Evolutionary conservation across 257 asterid genomes (phyloP), one percentile per base, ranked within the genome.

Genomic region (Cordia subcordata): DNA sequence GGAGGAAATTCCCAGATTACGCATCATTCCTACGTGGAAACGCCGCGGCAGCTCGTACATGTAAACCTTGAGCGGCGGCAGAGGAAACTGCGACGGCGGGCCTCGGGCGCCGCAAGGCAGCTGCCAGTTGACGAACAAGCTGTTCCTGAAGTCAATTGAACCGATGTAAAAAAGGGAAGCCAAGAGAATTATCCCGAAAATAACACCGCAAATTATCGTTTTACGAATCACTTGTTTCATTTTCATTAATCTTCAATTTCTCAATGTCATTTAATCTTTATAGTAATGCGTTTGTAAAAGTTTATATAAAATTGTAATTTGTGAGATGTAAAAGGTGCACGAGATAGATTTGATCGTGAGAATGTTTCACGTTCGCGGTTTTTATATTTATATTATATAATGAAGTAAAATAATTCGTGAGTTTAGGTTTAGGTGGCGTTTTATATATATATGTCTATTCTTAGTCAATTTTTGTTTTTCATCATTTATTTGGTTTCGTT

Each of bases 11-110:
- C 13, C 14, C 22, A 38, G 18, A 14, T 64, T 64, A 32, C 42
- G 42, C 58, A 79, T 54, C 75, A 79, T 71, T 11, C 82, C 85
- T 6, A 76, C 71, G 55, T 79, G 70, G 71, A 75, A 79, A 51
- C 74, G 66, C 52, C 69, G 62, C 5, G 81, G 82, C 8, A 79
- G 68, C 54, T 76, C 82, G 61, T 79, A 79, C 85, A 79, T 73
- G 70, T 72, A 79, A 15, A 79, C 75, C 46, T 58, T 70, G 8
- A 76, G 57, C 13, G 76, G 78, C 4, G 60, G 64, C 23, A 57
- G 51, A n/a, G 64, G 46, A 20, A 6, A 6, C 35, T 3, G 35
- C 35, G 71, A 59, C 38, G 59, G 65, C 53, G 50, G 19, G 58
- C 39, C 47, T 38, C 78, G n/a, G n/a, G n/a, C 73, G 42, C 66